These are phyloP conservation scores for Chlamydomonas incerta DNA, from an alignment of 139 green algal species.

Conservation along the genomic window DNA sequence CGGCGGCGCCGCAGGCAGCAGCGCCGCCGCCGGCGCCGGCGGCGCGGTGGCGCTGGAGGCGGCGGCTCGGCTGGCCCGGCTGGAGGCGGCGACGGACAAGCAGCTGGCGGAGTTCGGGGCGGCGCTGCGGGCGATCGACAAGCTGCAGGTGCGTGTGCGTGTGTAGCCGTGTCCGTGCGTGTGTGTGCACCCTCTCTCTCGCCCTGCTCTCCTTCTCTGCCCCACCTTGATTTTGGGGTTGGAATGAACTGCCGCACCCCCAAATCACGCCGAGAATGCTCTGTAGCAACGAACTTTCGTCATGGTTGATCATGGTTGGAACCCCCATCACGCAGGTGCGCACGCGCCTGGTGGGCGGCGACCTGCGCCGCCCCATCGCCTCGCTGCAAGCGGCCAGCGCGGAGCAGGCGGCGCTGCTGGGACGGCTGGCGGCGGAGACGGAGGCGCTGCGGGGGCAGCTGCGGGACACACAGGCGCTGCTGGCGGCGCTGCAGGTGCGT, in stretches of 20 bases:
- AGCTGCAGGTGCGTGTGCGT: constrained; percentile 27
- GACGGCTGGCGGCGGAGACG: constrained; percentile 10
- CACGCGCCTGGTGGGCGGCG: constrained; percentile 3
- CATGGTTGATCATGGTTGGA: too few species aligned
- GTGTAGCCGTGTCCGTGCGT: too few species aligned
- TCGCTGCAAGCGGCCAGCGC: constrained; percentile 11
- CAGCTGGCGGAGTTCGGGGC: constrained; percentile 22
- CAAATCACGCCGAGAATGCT: too few species aligned
- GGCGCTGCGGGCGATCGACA: constrained; percentile 21
- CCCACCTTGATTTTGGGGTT: too few species aligned
- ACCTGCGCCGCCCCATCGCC: constrained; percentile 13
- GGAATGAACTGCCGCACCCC: too few species aligned
- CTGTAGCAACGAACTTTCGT: too few species aligned
- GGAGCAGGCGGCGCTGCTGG: constrained; percentile 19
- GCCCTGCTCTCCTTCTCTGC: too few species aligned
- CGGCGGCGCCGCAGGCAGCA: background rate
- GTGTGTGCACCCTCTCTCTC: too few species aligned
- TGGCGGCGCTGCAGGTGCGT: constrained; percentile 35
- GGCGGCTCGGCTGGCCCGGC: constrained; percentile 25
- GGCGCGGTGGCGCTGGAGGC: background rate
- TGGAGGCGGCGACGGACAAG: constrained; percentile 36
- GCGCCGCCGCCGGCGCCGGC: background rate
- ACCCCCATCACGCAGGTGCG: constrained; percentile 1
- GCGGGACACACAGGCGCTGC: constrained; percentile 38
- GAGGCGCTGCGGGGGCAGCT: constrained; percentile 33